Base-by-base conservation (phyloP, 2,329 filamentous ascomycete genomes). In the Acephala macrosclerotiorum region DNA sequence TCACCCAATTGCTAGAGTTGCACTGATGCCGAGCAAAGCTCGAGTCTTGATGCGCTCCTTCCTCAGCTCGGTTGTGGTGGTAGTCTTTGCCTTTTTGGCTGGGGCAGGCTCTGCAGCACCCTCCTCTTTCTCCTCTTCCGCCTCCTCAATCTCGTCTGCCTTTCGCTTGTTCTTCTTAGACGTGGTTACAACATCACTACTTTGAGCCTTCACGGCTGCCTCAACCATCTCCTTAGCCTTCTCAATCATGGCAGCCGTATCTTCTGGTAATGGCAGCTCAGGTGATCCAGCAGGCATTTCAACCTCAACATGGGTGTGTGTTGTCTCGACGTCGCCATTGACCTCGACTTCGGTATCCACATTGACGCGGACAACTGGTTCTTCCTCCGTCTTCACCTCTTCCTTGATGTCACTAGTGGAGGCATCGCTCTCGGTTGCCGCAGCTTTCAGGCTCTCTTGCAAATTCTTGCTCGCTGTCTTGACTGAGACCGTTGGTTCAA, bases 161-260 rank as follows among this genome's bases (percentile, higher is more conserved):
- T 94, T 94, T 74, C 93, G 88, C 84, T 94, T 94, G 75, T 80
- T 79, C 76, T 86, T 87, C 36, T 78, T 77, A 11, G 56, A 51
- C 11, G 35, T 53, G 35, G 20, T 58, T 20, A 58, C 36, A 14
- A 16, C n/a, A 18, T 67, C 57, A 11, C 64, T 64, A 26, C 64
- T 71, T 57, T 58, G 65, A 67, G 25, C 11, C 82, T 79, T 64
- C 66, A 89, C 83, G 36, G 89, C 89, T 70, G 89, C 89, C 68
- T 91, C 86, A 5, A 97, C 94, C 92, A 97, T 97, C 71, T 90
- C 87, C 80, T 91, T 93, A 36, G 96, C 96, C 74, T 93, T 89
- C 33, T 89, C 89, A 66, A 98, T 90, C 91, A 97, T 94, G 63
- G 89, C 87, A 64, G 91, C 86, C 1, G 94, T 90, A 73, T 96